Conservation (phyloP, 257 asterid genomes). For the Echites panduratus region DNA sequence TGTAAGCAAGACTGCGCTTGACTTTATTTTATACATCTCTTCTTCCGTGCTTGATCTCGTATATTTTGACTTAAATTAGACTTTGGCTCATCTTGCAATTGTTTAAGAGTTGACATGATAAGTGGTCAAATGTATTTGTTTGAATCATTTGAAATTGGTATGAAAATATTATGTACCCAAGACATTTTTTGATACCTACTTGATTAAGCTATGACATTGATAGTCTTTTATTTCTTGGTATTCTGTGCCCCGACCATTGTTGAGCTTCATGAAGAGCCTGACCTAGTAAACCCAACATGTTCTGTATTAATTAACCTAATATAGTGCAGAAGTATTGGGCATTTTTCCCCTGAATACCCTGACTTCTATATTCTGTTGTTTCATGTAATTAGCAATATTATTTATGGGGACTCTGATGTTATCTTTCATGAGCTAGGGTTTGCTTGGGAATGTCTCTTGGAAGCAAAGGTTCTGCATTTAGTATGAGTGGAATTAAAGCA, state of each 20-base stretch:
- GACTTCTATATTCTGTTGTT: not conserved
- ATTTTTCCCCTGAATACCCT: too few species aligned
- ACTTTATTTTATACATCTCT: not conserved
- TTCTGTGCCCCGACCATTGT: not conserved
- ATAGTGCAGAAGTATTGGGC: too few species aligned
- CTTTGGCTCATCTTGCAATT: not conserved
- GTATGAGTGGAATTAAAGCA: conserved; percentile 76
- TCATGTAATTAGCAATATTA: conserved; percentile 31
- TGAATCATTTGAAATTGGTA: not conserved
- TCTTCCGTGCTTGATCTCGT: not conserved
- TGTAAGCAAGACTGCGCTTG: not conserved
- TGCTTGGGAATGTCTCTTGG: conserved; percentile 84
- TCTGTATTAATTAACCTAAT: too few species aligned
- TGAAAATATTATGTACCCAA: not conserved
- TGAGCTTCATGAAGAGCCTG: not conserved
- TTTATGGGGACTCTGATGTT: conserved; percentile 85
- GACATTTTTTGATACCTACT: not conserved
- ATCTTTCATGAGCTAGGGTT: conserved; percentile 83
- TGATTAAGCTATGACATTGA: not conserved
- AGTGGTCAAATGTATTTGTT: not conserved
- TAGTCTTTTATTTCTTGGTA: not conserved
- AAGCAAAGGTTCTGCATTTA: conserved; percentile 75
- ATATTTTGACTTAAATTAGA: not conserved
- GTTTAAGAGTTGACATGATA: too few species aligned
- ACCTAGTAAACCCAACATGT: not conserved